Conservation (phyloP, 805 yeast genomes). For the Saccharomyces eubayanus region DNA sequence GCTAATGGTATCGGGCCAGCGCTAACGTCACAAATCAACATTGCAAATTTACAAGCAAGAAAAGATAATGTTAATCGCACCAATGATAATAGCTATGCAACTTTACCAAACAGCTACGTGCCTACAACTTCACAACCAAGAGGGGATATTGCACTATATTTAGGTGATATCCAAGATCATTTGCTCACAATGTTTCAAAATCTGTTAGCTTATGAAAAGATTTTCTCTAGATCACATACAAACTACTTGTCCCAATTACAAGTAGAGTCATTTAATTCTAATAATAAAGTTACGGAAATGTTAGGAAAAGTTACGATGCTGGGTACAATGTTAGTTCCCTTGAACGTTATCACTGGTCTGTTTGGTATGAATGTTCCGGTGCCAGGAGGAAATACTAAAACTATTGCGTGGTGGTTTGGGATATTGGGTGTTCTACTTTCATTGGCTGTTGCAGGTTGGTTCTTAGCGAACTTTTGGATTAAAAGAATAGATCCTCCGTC, state of each 20-base stretch:
- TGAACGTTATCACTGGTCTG: slow-evolving; percentile 82
- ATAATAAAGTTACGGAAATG: slow-evolving; percentile 77
- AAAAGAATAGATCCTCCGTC: slow-evolving; percentile 24
- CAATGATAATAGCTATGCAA: slow-evolving; percentile 1
- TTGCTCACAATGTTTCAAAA: slow-evolving; percentile 93
- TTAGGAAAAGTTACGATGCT: slow-evolving; percentile 80
- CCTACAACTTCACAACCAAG: slow-evolving; percentile 49
- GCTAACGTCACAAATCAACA: slow-evolving; percentile 33
- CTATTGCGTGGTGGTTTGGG: slow-evolving; percentile 60
- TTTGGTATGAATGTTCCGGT: slow-evolving; percentile 93
- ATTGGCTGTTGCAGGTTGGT: slow-evolving; percentile 34
- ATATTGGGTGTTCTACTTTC: slow-evolving; percentile 46
- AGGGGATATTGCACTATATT: slow-evolving; percentile 82
- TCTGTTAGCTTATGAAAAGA: slow-evolving; percentile 82
- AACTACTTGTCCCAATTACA: slow-evolving; percentile 90
- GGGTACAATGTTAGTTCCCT: slow-evolving; percentile 85
- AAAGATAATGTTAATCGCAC: slow-evolving; percentile 1
- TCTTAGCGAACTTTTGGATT: slow-evolving; percentile 38
- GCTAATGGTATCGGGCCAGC: slow-evolving; percentile 37
- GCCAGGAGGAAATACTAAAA: slow-evolving; percentile 51
- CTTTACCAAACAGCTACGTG: slow-evolving; percentile 1
- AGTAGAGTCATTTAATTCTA: slow-evolving; percentile 82
- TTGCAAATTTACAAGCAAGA: slow-evolving; percentile 30
- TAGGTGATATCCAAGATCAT: slow-evolving; percentile 96
- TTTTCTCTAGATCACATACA: slow-evolving; percentile 83